A percentile compares a stretch with the other conserved stretches of the same genome.
These are phyloP conservation scores for Zychaea mexicana DNA, from an alignment of 371 early-diverging fungal genomes.

Conservation along the genomic window DNA sequence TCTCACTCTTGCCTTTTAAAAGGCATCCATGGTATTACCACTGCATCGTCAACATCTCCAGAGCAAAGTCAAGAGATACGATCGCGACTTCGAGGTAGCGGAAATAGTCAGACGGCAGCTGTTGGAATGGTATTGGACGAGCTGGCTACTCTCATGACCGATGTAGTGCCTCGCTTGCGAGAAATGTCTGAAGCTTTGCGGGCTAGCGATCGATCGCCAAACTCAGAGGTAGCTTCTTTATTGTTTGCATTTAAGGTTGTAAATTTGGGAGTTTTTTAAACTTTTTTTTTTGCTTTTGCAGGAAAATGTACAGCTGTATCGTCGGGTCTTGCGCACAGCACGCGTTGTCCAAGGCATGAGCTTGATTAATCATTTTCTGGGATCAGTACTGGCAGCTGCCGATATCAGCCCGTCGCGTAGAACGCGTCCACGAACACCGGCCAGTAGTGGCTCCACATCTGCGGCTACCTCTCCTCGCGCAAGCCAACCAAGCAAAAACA, in stretches of 20 bases:
- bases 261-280: neutral
- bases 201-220: conserved; percentile 24
- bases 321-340: conserved; percentile 35
- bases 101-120: conserved; percentile 38
- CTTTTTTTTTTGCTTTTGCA: neutral
- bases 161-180: conserved; percentile 35
- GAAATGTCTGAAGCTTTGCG: conserved; percentile 33
- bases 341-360: conserved; percentile 54
- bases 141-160: conserved; percentile 39
- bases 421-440: conserved; percentile 10
- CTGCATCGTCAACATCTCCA: conserved; percentile 23
- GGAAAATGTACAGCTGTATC: conserved; percentile 24
- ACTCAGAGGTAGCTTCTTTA: neutral
- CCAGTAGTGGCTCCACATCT: neutral
- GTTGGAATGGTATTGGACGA: conserved; percentile 48
- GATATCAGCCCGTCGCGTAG: conserved; percentile 31
- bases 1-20: neutral
- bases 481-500: neutral
- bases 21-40: conserved; percentile 13
- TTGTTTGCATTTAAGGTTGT: neutral
- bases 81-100: conserved; percentile 30
- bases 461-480: neutral
- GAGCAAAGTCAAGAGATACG: conserved; percentile 43
- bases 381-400: conserved; percentile 45
- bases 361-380: conserved; percentile 46